Evolutionary conservation across 805 yeast genomes (phyloP), one percentile per base, ranked within the genome.

Genomic region (Suhomyces kilbournensis): DNA sequence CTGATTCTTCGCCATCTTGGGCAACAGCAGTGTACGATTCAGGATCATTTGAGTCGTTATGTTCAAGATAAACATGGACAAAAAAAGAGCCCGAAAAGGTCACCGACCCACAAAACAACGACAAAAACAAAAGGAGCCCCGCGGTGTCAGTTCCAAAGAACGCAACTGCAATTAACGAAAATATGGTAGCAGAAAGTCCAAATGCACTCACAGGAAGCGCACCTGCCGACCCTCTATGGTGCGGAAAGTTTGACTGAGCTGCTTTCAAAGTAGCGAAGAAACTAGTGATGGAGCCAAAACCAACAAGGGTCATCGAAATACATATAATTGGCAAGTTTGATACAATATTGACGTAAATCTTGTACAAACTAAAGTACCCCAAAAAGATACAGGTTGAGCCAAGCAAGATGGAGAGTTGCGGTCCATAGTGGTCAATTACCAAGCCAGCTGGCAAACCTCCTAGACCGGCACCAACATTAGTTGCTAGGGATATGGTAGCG

Each of bases 391-490:
- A 67, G 1, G 78, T 3, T 0, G 88, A 78, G 0, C 92, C 93
- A 4, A 81, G 43, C 0, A 80, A 60, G 17, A 81, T 74, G 1
- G 90, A 79, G 3, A 63, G 43, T 44, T 71, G 77, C 0, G 90
- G 85, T 0, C 90, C 90, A 44, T 69, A 71, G 35, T 64, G 69
- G 62, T 88, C 94, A 17, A 86, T 85, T 23, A 86, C 61, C 22
- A 85, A 62, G 0, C 96, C 96, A 0, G 87, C 91, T 0, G 86
- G 79, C 25, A 86, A 71, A 0, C 93, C 93, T 23, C 90, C 85
- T 8, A 85, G 59, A 0, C 89, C 82, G 1, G 85, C 74, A 3
- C 96, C 96, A 7, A 85, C 63, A 42, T 79, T 82, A 22, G 85
- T 71, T 0, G 86, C 79, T 35, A 87, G 69, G 0, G 93, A 82